Base-by-base conservation (phyloP, 345 rosid species). In the Moricandia arvensis region DNA sequence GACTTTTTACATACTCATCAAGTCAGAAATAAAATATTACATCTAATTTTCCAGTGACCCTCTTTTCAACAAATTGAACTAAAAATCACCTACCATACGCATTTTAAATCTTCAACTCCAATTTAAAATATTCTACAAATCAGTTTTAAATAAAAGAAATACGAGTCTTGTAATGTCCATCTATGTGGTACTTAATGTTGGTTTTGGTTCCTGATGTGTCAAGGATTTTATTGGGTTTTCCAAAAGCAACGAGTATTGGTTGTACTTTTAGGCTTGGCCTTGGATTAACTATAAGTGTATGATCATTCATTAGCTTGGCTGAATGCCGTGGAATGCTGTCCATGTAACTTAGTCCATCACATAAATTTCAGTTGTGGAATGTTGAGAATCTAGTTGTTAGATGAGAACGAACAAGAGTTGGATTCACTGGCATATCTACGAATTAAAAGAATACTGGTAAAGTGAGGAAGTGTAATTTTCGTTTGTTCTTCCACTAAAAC, bases 11-110 rank as follows among this genome's bases (percentile, higher is more conserved):
- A 30, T 55, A 45, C 37, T 16, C 72, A 17, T 66, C 8, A 57
- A 66, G 59, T 66, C 49, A 74, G 4, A 13, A 58, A 66, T 58
- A 31, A 49, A 49, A n/a, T 31, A 41, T 31, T 16, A 12, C 15
- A 27, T 27, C 24, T 29, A 2, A n/a, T 30, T 65, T 18, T 65
- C 35, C 55, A 57, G 35, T 24, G 68, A 21, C 18, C 16, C n/a
- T 66, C 7, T 65, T 49, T 73, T 64, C 71, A 74, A 74, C 71
- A 74, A 54, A 17, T n/a, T 65, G 65, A 41, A 55, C 71, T 5
- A n/a, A 74, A 65, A 63, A 57, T 65, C 59, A 41, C 71, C 77
- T 54, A 73, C 51, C 76, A 43, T 45, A 60, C 10, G 58, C 51
- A 27, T 54, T 64, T n/a, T 9, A 49, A 62, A 62, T 55, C 60